phyloP scores from a whole-genome alignment of 306 rosid species.

The Abrus pulchellus region DNA sequence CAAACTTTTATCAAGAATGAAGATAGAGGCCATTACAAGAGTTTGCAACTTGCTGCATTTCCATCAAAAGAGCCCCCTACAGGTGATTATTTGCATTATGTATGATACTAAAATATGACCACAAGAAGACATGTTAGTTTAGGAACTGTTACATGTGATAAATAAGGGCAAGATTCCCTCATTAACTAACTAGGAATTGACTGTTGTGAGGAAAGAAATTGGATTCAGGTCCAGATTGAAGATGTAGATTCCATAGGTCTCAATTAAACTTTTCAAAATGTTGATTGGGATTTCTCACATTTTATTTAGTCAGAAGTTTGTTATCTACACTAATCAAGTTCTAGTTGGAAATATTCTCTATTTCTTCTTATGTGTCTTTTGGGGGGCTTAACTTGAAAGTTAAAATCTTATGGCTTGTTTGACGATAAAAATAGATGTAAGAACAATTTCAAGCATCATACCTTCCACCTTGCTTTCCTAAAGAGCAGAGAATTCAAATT shows the following conservation, averaged over 20 bases:
- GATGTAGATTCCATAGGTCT: too few relatives aligned
- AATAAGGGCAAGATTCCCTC: too few relatives aligned
- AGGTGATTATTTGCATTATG: too few relatives aligned
- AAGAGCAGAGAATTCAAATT: slow-evolving; percentile 48
- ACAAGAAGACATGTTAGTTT: too few relatives aligned
- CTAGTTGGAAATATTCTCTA: slow-evolving; percentile 22
- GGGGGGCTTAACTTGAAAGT: slow-evolving; percentile 26
- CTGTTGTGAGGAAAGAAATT: not conserved
- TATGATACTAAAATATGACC: too few relatives aligned
- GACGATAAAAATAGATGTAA: not conserved
- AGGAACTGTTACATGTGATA: too few relatives aligned
- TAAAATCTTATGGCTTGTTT: not conserved
- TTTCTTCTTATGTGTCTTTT: slow-evolving; percentile 35
- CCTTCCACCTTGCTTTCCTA: slow-evolving; percentile 65
- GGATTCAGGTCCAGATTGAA: slow-evolving; percentile 1
- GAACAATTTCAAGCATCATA: slow-evolving; percentile 35
- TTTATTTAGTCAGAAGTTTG: too few relatives aligned
- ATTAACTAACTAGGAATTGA: too few relatives aligned
- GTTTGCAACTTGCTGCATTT: not conserved
- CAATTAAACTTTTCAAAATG: too few relatives aligned
- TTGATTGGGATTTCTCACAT: too few relatives aligned
- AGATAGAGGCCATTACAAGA: slow-evolving; percentile 12
- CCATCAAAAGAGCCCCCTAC: too few relatives aligned
- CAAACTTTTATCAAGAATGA: slow-evolving; percentile 17
- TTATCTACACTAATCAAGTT: not conserved